phyloP scores from a whole-genome alignment of 345 rosid species.

The Corchorus olitorius region DNA sequence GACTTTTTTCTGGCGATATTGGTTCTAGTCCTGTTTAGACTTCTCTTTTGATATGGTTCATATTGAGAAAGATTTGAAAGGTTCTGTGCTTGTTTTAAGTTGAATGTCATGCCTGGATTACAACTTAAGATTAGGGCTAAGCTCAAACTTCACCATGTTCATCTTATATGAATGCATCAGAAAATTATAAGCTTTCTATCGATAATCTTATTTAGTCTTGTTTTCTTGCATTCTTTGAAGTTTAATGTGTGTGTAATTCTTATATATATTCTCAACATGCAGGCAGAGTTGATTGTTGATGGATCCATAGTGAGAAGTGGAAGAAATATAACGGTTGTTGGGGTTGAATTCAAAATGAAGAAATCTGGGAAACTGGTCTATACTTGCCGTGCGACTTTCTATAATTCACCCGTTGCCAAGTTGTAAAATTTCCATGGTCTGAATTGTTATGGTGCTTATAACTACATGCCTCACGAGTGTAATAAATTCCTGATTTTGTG shows the following conservation, averaged over 20 bases:
- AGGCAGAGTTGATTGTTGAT: slow-evolving; percentile 60
- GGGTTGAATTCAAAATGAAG: slow-evolving; percentile 56
- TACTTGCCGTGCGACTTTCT: slow-evolving; percentile 67
- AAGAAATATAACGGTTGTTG: slow-evolving; percentile 64
- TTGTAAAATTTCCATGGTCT: slow-evolving; percentile 32
- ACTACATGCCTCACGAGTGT: too few relatives aligned
- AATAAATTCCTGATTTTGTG: too few relatives aligned
- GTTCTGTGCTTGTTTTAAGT: too few relatives aligned
- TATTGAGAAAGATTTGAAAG: too few relatives aligned
- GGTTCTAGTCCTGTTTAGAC: too few relatives aligned
- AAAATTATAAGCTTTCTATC: background rate
- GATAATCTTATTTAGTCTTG: background rate
- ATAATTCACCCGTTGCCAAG: slow-evolving; percentile 50
- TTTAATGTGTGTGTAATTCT: background rate
- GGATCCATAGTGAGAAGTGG: slow-evolving; percentile 71
- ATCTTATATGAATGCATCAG: too few relatives aligned
- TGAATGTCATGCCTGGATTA: too few relatives aligned
- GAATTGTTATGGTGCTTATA: too few relatives aligned
- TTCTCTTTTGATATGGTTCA: too few relatives aligned
- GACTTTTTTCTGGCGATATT: too few relatives aligned
- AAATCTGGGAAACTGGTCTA: slow-evolving; percentile 50
- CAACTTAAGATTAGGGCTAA: too few relatives aligned
- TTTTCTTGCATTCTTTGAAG: background rate
- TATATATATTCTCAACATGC: background rate
- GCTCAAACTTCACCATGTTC: too few relatives aligned